Percentiles rank a stretch among this genome's conserved stretches.
phyloP scores from a whole-genome alignment of 2,329 filamentous ascomycete species.

The Paecilomyces variotii region DNA sequence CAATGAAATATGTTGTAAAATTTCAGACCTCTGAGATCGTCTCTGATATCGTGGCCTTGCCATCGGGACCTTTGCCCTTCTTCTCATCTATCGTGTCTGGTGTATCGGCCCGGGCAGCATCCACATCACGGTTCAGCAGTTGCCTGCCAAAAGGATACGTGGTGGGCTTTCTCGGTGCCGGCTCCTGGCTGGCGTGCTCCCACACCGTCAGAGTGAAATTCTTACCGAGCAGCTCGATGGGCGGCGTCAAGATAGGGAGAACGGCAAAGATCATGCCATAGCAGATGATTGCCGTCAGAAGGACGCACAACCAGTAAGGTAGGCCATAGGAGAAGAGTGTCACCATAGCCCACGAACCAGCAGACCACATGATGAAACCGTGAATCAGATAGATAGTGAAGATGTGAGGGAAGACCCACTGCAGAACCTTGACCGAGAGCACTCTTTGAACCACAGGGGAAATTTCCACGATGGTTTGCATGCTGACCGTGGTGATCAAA shows the following conservation, averaged over 20 bases:
- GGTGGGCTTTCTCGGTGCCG: constrained; percentile 7
- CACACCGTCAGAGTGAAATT: constrained; percentile 8
- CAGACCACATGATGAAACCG: constrained; percentile 28
- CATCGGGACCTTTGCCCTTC: neutral
- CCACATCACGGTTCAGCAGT: neutral
- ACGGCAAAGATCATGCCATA: constrained; percentile 10
- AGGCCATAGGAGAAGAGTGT: constrained; percentile 9
- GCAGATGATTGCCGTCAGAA: constrained; percentile 12
- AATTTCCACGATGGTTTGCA: constrained; percentile 29
- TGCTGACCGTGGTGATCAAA: constrained; percentile 29
- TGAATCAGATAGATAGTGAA: constrained; percentile 45
- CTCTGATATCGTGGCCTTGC: neutral
- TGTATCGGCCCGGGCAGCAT: neutral
- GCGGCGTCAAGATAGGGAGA: constrained; percentile 14
- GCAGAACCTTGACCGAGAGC: constrained; percentile 31
- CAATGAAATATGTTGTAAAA: neutral
- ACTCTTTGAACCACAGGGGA: constrained; percentile 33
- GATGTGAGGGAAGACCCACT: constrained; percentile 41
- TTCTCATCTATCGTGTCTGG: neutral
- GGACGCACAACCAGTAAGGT: constrained; percentile 17
- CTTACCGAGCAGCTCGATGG: constrained; percentile 12
- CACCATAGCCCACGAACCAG: constrained; percentile 17
- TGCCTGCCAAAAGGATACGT: constrained; percentile 10
- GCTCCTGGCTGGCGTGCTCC: constrained; percentile 8
- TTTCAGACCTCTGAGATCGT: neutral